A percentile compares a stretch with the other conserved stretches of the same genome.
Evolutionary conservation across 495 filamentous ascomycete species (phyloP).

Genomic region (Hypoxylon intermedium): DNA sequence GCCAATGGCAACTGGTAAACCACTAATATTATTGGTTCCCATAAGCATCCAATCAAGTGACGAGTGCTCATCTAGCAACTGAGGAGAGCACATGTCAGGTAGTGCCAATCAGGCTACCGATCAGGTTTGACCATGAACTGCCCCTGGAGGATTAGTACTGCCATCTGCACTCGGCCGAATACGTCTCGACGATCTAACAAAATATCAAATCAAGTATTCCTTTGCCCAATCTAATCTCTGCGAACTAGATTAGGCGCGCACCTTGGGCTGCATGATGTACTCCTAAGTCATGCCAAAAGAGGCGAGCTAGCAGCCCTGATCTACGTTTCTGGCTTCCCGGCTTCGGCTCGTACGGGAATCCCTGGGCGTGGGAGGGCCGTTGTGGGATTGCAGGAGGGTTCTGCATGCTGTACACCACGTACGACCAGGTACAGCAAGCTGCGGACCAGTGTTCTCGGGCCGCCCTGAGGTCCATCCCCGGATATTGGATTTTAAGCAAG

Average conservation of each 20-base stretch:
- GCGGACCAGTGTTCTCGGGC: constrained; percentile 10
- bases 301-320: background rate
- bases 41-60: constrained; percentile 25
- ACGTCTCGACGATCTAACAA: background rate
- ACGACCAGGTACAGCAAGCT: constrained; percentile 13
- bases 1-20: too few species aligned
- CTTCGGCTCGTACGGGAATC: constrained; percentile 6
- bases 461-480: constrained; percentile 10
- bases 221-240: constrained; percentile 11
- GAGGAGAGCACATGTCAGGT: background rate
- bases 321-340: constrained; percentile 1
- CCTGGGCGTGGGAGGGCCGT: background rate
- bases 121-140: constrained; percentile 5
- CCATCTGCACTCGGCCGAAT: constrained; percentile 28
- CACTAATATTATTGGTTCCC: too few species aligned
- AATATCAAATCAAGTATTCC: constrained; percentile 1
- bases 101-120: background rate
- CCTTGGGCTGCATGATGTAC: constrained; percentile 5
- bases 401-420: constrained; percentile 23
- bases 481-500: constrained; percentile 13
- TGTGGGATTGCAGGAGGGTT: constrained; percentile 22
- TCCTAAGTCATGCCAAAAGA: constrained; percentile 7
- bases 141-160: background rate
- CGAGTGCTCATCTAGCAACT: background rate
- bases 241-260: background rate